phyloP scores from a whole-genome alignment of 139 green algal species.

The Chlorella sorokiniana region DNA sequence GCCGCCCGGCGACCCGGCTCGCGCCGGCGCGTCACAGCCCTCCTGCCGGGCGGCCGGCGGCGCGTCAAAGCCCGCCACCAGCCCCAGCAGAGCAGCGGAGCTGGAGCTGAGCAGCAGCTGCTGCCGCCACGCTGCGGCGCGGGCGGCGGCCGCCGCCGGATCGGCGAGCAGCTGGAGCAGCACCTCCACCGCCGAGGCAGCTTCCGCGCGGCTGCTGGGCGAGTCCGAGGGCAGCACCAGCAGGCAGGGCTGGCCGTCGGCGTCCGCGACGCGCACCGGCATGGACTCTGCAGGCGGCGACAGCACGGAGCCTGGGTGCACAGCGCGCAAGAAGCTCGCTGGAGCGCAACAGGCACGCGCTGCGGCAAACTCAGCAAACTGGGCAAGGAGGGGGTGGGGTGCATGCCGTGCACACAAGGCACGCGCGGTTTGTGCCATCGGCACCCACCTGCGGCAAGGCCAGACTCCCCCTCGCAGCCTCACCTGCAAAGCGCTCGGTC shows the following conservation, averaged over 20 bases:
- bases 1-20: background rate
- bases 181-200: conserved; percentile 36
- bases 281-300: conserved; percentile 22
- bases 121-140: conserved; percentile 7
- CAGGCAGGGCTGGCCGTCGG: conserved; percentile 50
- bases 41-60: background rate
- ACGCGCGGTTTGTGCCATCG: too few species aligned
- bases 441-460: too few species aligned
- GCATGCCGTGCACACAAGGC: background rate
- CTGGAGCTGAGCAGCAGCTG: conserved; percentile 25
- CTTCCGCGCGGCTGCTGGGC: conserved; percentile 47
- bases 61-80: background rate
- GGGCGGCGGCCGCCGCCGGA: conserved; percentile 3
- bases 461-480: background rate
- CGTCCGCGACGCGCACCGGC: background rate
- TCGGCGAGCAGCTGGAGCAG: conserved; percentile 52
- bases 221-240: conserved; percentile 67
- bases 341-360: background rate
- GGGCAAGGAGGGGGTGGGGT: too few species aligned
- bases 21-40: background rate
- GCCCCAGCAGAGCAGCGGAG: conserved; percentile 27
- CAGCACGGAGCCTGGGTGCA: too few species aligned
- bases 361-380: background rate
- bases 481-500: conserved; percentile 9
- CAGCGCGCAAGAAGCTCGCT: too few species aligned